These are phyloP conservation scores for Lactuca sativa DNA, from an alignment of 129 eudicot species.

Conservation along the genomic window DNA sequence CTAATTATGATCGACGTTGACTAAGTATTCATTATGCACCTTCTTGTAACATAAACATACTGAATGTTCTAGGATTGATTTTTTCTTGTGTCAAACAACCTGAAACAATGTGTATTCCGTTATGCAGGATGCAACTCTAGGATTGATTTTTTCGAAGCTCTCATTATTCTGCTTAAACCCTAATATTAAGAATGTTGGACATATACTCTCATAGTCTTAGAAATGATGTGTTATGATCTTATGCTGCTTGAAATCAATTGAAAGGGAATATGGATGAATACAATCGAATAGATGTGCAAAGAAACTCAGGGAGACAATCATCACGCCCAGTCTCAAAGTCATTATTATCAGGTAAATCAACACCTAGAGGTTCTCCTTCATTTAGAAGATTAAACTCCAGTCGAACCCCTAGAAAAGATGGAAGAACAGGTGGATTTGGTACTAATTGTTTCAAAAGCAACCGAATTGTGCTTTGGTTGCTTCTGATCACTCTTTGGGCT, in stretches of 20 bases:
- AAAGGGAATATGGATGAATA: constrained; percentile 59
- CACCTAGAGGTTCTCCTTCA: constrained; percentile 80
- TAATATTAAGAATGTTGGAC: constrained; percentile 1
- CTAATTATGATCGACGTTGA: not conserved
- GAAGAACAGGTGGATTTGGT: constrained; percentile 40
- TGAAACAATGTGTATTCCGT: constrained; percentile 12
- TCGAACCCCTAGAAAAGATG: constrained; percentile 76
- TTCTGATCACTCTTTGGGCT: constrained; percentile 95
- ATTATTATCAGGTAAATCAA: constrained; percentile 70
- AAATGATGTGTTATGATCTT: constrained; percentile 20
- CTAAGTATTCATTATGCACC: too few relatives aligned
- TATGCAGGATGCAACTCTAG: constrained; percentile 17
- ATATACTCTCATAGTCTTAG: not conserved
- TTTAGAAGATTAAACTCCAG: constrained; percentile 64
- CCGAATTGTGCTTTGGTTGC: constrained; percentile 84
- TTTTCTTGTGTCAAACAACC: not conserved
- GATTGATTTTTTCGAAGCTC: not conserved
- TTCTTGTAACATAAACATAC: not conserved
- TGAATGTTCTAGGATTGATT: too few relatives aligned
- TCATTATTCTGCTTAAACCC: not conserved
- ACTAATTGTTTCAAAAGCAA: constrained; percentile 63
- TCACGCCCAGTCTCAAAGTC: constrained; percentile 54
- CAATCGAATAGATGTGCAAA: constrained; percentile 37
- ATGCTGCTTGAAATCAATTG: constrained; percentile 21
- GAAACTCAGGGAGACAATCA: constrained; percentile 49